Evolutionary conservation across 2,329 filamentous ascomycete species (phyloP), one percentile per base, ranked within the genome.

Genomic region (Lasiodiplodia sp.): DNA sequence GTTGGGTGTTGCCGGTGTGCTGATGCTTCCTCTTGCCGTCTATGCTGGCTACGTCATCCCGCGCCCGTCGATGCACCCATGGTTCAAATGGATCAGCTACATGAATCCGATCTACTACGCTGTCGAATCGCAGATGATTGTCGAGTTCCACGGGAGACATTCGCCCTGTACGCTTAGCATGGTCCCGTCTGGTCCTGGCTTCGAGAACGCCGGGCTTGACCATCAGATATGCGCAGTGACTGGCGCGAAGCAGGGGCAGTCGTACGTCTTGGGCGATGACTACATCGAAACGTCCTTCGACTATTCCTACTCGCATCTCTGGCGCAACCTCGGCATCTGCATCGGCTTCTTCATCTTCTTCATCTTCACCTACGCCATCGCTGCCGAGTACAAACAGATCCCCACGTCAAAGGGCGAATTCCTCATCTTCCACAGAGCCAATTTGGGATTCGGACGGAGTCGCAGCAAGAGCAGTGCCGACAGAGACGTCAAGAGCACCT

Each of bases 81-180:
- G 85, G 85, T 86, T 76, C 78, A 80, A 34, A 69, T 80, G 66
- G 77, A 34, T 67, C 70, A 91, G 91, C 77, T 96, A 92, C 77
- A 83, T 95, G 34, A 90, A 96, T 70, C 92, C 92, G 0, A 85
- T 96, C 2, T 89, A 88, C 3, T 96, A 96, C 72, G 88, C 89
- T 0, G 96, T 96, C 75, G 93, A 96, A 77, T 85, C 88, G 0
- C 83, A 96, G n/a, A 88, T 94, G 82, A 87, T 92, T 68, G 96
- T 96, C 78, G 94, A 97, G 25, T 83, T 88, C 66, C 76, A 78
- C 58, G 76, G 75, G 6, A 40, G 44, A 21, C 25, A 52, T 11
- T 78, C 77, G 53, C 67, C 69, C 16, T 79, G 82, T 70, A 77
- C 79, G 5, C 82, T 86, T 52, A 51, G 71, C 2, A 76, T 81